phyloP scores from a whole-genome alignment of 768 basidiomycete species.

The Serpula lacrymans region DNA sequence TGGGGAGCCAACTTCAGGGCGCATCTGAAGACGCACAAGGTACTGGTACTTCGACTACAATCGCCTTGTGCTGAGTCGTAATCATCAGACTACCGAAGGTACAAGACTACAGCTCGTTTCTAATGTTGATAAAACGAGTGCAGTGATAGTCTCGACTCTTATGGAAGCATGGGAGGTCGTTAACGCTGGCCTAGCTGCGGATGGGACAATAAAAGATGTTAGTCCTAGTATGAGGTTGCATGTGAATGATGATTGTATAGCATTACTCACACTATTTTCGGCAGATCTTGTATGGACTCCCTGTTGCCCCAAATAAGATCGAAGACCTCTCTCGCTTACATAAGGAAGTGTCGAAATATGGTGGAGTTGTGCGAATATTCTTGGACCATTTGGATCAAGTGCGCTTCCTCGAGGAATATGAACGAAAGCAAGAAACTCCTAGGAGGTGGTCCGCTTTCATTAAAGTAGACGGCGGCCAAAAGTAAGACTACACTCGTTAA shows the following conservation, averaged over 20 bases:
- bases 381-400: conserved; percentile 78
- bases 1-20: conserved; percentile 75
- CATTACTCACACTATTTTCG: conserved; percentile 4
- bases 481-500: conserved; percentile 43
- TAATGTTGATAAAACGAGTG: conserved; percentile 46
- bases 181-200: conserved; percentile 60
- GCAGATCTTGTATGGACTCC: conserved; percentile 84
- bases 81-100: conserved; percentile 67
- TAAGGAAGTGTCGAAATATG: conserved; percentile 49
- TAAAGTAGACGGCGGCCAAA: conserved; percentile 75
- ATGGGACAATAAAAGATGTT: conserved; percentile 77
- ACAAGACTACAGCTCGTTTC: conserved; percentile 65
- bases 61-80: conserved; percentile 6
- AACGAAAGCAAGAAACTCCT: conserved; percentile 34
- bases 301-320: conserved; percentile 66
- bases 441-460: conserved; percentile 74
- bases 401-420: conserved; percentile 58
- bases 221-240: conserved; percentile 21
- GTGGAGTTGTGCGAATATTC: conserved; percentile 63
- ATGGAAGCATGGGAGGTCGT: conserved; percentile 80
- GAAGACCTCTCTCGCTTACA: conserved; percentile 62
- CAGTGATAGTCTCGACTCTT: conserved; percentile 78
- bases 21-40: conserved; percentile 86
- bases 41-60: conserved; percentile 18
- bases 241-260: conserved; percentile 2